Conservation (phyloP, 2,329 filamentous ascomycete species). For the Pestalotiopsis sp. region DNA sequence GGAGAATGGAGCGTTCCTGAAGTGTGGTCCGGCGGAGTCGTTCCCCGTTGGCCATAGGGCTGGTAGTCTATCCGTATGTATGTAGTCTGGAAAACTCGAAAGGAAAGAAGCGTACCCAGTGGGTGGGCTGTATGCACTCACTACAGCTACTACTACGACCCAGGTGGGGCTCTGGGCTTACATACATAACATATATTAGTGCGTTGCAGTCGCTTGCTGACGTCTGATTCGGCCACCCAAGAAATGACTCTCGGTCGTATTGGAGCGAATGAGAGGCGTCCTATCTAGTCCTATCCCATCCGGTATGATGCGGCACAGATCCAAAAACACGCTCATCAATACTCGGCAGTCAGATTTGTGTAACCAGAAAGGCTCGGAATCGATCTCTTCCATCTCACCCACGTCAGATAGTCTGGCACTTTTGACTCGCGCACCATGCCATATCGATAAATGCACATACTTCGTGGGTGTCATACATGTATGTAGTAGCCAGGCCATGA, state of each 20-base stretch:
- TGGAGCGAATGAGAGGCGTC: slow-evolving; percentile 10
- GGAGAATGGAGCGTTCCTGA: not conserved
- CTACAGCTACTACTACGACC: not conserved
- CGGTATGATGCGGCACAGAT: not conserved
- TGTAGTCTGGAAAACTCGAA: too few relatives aligned
- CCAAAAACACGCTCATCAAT: not conserved
- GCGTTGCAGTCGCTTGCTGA: not conserved
- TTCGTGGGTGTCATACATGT: too few relatives aligned
- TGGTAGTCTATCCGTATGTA: not conserved
- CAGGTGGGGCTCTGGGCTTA: not conserved
- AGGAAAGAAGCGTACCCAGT: too few relatives aligned
- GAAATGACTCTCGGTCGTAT: slow-evolving; percentile 9
- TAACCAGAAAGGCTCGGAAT: not conserved
- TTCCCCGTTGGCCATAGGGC: not conserved
- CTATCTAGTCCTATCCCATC: not conserved
- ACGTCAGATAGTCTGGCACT: not conserved
- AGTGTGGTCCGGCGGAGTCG: not conserved
- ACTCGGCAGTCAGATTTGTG: not conserved
- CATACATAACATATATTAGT: not conserved
- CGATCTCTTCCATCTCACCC: not conserved
- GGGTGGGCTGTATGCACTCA: not conserved
- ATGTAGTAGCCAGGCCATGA: too few relatives aligned
- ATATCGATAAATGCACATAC: not conserved
- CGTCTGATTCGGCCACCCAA: not conserved
- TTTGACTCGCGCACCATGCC: not conserved